phyloP scores from a whole-genome alignment of 176 grass and related monocot genomes.

The Tillandsia leiboldiana region DNA sequence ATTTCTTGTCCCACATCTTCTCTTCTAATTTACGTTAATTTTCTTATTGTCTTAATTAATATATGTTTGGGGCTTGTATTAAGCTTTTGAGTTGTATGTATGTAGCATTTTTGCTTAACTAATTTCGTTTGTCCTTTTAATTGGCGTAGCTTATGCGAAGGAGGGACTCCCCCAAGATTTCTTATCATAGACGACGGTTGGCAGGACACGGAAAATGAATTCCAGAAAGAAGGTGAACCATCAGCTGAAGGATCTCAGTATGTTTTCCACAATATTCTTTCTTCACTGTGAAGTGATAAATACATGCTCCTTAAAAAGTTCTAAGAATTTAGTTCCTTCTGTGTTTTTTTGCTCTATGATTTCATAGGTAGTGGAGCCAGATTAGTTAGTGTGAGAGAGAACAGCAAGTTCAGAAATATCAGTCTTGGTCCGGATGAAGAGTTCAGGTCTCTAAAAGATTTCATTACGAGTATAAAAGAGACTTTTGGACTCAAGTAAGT shows the following conservation, averaged over 20 bases:
- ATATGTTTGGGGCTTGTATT: neutral
- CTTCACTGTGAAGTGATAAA: neutral
- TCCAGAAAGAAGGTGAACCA: constrained; percentile 23
- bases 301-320: neutral
- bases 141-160: constrained; percentile 10
- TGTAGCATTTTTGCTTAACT: neutral
- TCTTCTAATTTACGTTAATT: neutral
- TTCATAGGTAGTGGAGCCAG: constrained; percentile 21
- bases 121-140: neutral
- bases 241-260: constrained; percentile 24
- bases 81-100: neutral
- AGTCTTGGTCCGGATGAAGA: neutral
- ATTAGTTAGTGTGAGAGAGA: constrained; percentile 25
- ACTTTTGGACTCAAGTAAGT: constrained; percentile 15
- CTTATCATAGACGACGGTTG: constrained; percentile 28
- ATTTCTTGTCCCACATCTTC: neutral
- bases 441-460: constrained; percentile 15
- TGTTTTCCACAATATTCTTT: neutral
- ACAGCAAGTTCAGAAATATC: constrained; percentile 17
- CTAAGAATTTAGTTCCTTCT: neutral
- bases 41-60: neutral
- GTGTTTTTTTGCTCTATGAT: neutral
- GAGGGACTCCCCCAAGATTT: constrained; percentile 19
- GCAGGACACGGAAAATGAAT: constrained; percentile 23
- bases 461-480: constrained; percentile 13